phyloP scores from a whole-genome alignment of 2,329 filamentous ascomycete species.

The Xylariaceae sp. region DNA sequence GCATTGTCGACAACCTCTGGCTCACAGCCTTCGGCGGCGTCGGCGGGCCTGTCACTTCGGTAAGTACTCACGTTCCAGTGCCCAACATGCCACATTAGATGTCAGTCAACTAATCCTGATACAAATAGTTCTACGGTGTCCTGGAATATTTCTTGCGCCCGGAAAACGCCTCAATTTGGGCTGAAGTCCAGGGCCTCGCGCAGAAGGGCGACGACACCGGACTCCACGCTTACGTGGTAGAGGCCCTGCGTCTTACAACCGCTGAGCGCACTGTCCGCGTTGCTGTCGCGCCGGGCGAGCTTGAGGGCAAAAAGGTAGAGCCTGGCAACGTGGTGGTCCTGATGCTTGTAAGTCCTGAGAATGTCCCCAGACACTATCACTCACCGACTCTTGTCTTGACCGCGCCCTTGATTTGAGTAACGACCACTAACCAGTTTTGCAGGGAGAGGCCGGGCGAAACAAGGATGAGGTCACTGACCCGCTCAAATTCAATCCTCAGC shows the following conservation, averaged over 20 bases:
- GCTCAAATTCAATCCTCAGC: conserved; percentile 49
- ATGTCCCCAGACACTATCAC: no score
- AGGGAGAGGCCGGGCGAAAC: conserved; percentile 49
- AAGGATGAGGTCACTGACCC: conserved; percentile 45
- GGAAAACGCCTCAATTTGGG: conserved; percentile 50
- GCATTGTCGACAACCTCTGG: conserved; percentile 46
- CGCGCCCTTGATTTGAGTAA: no score
- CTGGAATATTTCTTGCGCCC: conserved; percentile 49
- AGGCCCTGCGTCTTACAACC: conserved; percentile 49
- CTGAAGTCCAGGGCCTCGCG: conserved; percentile 49
- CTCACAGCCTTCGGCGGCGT: conserved; percentile 49
- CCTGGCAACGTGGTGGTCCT: conserved; percentile 49
- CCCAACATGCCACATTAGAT: background rate
- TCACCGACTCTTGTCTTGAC: background rate
- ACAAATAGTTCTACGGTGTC: conserved; percentile 50
- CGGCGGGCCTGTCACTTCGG: conserved; percentile 47
- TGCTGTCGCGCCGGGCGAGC: conserved; percentile 40
- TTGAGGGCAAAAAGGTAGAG: conserved; percentile 48
- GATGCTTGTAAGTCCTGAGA: conserved; percentile 47
- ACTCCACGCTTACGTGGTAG: conserved; percentile 47
- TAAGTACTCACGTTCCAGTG: conserved; percentile 32
- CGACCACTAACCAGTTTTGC: conserved; percentile 22
- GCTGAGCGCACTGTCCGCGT: conserved; percentile 48
- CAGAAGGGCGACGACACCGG: conserved; percentile 43
- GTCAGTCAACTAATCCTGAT: conserved; percentile 6